Evolutionary conservation across 2,329 filamentous ascomycete genomes (phyloP).

Genomic region (Myriosclerotinia duriaeana): DNA sequence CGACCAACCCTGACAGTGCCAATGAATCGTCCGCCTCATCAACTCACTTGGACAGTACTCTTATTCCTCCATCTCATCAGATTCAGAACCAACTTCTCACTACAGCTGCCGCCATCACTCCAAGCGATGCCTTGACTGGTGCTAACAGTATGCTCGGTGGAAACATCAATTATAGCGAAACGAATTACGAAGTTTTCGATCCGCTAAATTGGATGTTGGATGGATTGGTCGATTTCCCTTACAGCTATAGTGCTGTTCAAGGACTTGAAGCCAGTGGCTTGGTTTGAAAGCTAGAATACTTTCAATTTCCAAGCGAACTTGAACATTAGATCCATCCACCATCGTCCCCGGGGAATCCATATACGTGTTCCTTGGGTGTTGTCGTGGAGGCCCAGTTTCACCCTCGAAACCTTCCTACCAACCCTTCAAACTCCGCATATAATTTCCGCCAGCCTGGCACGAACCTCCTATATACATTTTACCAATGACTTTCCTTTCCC

Average conservation of each 20-base stretch:
- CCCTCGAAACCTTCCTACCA: too few species aligned
- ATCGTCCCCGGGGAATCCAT: not conserved
- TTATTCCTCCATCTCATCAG: constrained; percentile 46
- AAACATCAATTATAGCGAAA: constrained; percentile 58
- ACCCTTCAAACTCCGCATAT: too few species aligned
- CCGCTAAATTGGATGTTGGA: constrained; percentile 93
- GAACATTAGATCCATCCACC: not conserved
- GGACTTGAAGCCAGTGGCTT: constrained; percentile 45
- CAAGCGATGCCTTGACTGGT: constrained; percentile 33
- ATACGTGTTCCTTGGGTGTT: too few species aligned
- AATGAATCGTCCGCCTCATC: constrained; percentile 71
- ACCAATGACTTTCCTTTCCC: not conserved
- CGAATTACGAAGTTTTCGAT: constrained; percentile 85
- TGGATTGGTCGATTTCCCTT: constrained; percentile 78
- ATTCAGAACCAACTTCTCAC: constrained; percentile 34
- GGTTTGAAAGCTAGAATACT: constrained; percentile 24
- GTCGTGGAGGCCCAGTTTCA: too few species aligned
- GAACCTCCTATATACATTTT: too few species aligned
- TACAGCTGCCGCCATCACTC: constrained; percentile 31
- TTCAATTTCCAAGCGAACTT: constrained; percentile 1
- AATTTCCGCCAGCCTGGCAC: too few species aligned
- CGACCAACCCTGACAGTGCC: constrained; percentile 79
- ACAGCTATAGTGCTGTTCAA: constrained; percentile 58
- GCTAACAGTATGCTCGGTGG: constrained; percentile 33
- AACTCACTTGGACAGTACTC: constrained; percentile 61